Percentiles rank a stretch among this genome's conserved stretches.
Conservation (phyloP, 345 rosid genomes). For the Kandelia obovata region DNA sequence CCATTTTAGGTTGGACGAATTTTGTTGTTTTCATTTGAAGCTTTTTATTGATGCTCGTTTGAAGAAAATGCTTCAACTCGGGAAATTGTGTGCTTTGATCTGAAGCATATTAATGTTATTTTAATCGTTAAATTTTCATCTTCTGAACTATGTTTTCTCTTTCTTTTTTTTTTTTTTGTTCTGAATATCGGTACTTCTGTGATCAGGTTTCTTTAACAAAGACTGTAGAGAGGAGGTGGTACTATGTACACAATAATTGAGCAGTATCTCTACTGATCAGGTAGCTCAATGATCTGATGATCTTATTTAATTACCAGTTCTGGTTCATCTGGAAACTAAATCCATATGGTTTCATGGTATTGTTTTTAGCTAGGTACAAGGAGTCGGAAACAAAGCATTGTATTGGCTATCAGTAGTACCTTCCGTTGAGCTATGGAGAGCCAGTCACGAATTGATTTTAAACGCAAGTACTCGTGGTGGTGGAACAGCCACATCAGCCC, state of each 20-base stretch:
- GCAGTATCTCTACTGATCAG: conserved; percentile 35
- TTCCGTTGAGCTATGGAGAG: conserved; percentile 49
- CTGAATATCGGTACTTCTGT: conserved; percentile 4
- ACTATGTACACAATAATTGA: conserved; percentile 2
- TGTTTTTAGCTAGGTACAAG: conserved; percentile 18
- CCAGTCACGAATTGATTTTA: conserved; percentile 38
- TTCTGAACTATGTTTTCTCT: neutral
- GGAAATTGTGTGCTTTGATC: neutral
- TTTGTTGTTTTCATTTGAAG: neutral
- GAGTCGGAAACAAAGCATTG: conserved; percentile 6
- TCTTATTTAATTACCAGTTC: conserved; percentile 1
- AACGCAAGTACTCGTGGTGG: conserved; percentile 93
- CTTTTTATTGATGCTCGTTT: neutral
- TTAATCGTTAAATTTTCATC: neutral
- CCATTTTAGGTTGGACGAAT: neutral
- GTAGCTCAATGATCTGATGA: conserved; percentile 28
- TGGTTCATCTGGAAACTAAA: conserved; percentile 13
- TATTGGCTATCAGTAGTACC: conserved; percentile 6
- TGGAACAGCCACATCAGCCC: conserved; percentile 98
- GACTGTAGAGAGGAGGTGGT: conserved; percentile 14
- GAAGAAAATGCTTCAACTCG: neutral
- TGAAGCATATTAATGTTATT: neutral
- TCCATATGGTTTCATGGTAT: conserved; percentile 4
- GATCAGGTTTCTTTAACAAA: conserved; percentile 26
- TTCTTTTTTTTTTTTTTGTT: neutral